These are phyloP conservation scores for Piromyces finnis DNA, from an alignment of 192 early-diverging fungal species.

Conservation along the genomic window DNA sequence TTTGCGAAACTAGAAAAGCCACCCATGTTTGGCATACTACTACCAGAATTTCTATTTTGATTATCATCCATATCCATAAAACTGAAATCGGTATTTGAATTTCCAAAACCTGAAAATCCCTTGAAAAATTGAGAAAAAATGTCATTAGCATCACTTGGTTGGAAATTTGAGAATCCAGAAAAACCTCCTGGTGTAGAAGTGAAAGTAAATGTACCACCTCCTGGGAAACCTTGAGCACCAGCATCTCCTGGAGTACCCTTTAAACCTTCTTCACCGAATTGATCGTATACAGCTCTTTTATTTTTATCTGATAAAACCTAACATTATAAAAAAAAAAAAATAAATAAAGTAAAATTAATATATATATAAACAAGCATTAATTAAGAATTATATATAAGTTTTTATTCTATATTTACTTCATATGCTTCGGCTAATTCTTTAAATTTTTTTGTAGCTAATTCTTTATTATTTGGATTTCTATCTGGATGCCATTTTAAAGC, in stretches of 20 bases:
- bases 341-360: not conserved
- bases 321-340: no score
- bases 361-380: no score
- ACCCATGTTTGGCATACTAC: slow-evolving; percentile 22
- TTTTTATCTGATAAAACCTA: slow-evolving; percentile 22
- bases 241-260: slow-evolving; percentile 28
- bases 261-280: slow-evolving; percentile 30
- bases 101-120: slow-evolving; percentile 28
- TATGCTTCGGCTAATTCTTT: slow-evolving; percentile 46
- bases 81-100: slow-evolving; percentile 8
- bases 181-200: slow-evolving; percentile 19
- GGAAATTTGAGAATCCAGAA: slow-evolving; percentile 34
- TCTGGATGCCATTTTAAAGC: slow-evolving; percentile 74
- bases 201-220: slow-evolving; percentile 52
- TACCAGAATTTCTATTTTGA: slow-evolving; percentile 5
- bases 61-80: slow-evolving; percentile 13
- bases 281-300: slow-evolving; percentile 32
- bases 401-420: slow-evolving; percentile 6
- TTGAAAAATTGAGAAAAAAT: slow-evolving; percentile 86
- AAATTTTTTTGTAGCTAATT: slow-evolving; percentile 54
- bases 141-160: slow-evolving; percentile 66
- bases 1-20: slow-evolving; percentile 4
- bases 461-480: slow-evolving; percentile 45
- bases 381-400: no score
- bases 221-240: slow-evolving; percentile 16